A percentile compares a stretch with the other conserved stretches of the same genome.
These are phyloP conservation scores for Thelephora aurantiotincta DNA, from an alignment of 768 basidiomycete species.

Conservation along the genomic window DNA sequence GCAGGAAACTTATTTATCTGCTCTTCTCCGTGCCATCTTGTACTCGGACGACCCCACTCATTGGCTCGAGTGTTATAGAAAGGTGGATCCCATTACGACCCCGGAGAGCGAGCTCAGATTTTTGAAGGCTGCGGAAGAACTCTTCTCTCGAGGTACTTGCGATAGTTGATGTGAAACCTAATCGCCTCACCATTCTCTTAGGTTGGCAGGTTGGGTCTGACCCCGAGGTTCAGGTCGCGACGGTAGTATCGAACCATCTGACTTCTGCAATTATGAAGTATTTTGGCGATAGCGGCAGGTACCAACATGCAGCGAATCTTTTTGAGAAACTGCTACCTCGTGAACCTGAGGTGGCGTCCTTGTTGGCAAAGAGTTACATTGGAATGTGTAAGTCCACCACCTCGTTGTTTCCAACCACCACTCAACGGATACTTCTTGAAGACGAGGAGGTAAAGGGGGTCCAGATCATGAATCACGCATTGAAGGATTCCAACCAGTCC, in stretches of 20 bases:
- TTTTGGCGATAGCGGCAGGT: constrained; percentile 85
- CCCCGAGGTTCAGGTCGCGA: constrained; percentile 97
- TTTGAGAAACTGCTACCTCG: constrained; percentile 81
- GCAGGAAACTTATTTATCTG: constrained; percentile 96
- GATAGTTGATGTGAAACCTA: background rate
- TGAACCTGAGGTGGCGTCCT: constrained; percentile 81
- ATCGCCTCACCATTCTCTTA: constrained; percentile 14
- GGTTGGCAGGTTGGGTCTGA: constrained; percentile 99
- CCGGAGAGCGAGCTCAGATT: constrained; percentile 84
- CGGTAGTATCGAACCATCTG: constrained; percentile 90
- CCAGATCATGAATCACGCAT: constrained; percentile 77
- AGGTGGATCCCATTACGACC: constrained; percentile 86
- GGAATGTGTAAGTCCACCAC: constrained; percentile 76
- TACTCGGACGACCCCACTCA: constrained; percentile 95
- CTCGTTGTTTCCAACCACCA: background rate
- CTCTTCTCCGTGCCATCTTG: constrained; percentile 77
- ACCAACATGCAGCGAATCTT: constrained; percentile 77
- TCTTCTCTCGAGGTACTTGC: constrained; percentile 69
- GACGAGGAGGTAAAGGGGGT: constrained; percentile 99
- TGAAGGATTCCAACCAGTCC: constrained; percentile 78
- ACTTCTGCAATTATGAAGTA: constrained; percentile 94
- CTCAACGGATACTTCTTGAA: constrained; percentile 16
- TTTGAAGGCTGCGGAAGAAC: constrained; percentile 75
- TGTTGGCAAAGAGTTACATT: constrained; percentile 82
- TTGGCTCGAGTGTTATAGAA: constrained; percentile 84